These are phyloP conservation scores for Kokia cookei DNA, from an alignment of 441 rosid genomes.

Conservation along the genomic window DNA sequence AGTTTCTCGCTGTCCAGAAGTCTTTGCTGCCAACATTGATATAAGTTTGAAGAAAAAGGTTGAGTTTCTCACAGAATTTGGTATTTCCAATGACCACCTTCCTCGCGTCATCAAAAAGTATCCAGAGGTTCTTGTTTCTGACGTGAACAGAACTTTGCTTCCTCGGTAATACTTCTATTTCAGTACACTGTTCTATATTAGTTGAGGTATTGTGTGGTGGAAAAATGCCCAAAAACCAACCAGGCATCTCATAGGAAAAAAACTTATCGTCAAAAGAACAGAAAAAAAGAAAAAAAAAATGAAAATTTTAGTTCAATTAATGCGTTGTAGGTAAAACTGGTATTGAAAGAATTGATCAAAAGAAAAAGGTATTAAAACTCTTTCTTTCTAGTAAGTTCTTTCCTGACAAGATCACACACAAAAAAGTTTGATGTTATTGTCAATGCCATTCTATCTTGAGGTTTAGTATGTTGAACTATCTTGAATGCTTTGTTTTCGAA, in stretches of 20 bases:
- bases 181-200: background rate
- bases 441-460: background rate
- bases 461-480: background rate
- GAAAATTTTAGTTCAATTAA: background rate
- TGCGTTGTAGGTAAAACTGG: background rate
- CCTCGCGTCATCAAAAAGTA: constrained; percentile 73
- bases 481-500: background rate
- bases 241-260: background rate
- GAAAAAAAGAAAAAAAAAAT: background rate
- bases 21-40: constrained; percentile 57
- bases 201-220: background rate
- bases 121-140: constrained; percentile 74
- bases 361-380: background rate
- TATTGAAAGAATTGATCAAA: background rate
- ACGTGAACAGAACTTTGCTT: constrained; percentile 47
- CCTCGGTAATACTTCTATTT: constrained; percentile 52
- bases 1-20: constrained; percentile 72
- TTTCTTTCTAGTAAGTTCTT: too few species aligned
- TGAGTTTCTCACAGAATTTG: constrained; percentile 46
- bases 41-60: constrained; percentile 63
- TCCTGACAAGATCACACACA: background rate
- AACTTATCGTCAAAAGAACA: background rate
- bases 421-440: background rate
- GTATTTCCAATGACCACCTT: constrained; percentile 51
- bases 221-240: background rate